Conservation (phyloP, 129 eudicot genomes). For the Apium graveolens region DNA sequence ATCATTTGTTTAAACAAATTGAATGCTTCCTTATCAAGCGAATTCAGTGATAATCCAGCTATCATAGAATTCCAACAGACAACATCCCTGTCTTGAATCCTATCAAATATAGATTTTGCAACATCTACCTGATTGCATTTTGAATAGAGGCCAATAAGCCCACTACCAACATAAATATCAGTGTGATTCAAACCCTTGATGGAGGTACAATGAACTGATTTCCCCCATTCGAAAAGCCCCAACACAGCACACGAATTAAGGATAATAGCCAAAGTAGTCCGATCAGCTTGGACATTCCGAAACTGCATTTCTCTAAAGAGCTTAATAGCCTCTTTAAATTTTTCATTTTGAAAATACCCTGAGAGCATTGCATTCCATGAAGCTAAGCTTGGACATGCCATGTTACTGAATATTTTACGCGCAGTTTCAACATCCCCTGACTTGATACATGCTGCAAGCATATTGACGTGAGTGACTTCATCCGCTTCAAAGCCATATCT, state of each 20-base stretch:
- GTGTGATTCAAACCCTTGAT: slow-evolving; percentile 23
- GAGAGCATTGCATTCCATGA: slow-evolving; percentile 87
- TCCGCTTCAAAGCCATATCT: slow-evolving; percentile 51
- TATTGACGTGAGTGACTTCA: slow-evolving; percentile 59
- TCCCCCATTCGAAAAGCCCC: slow-evolving; percentile 56
- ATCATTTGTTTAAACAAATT: slow-evolving; percentile 49
- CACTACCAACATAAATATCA: slow-evolving; percentile 72
- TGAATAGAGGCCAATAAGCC: slow-evolving; percentile 64
- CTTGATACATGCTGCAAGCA: slow-evolving; percentile 56
- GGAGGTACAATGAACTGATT: slow-evolving; percentile 54
- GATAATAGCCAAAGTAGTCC: slow-evolving; percentile 62
- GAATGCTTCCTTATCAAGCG: slow-evolving; percentile 55
- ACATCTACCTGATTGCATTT: slow-evolving; percentile 41
- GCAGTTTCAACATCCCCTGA: slow-evolving; percentile 50
- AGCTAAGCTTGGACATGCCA: slow-evolving; percentile 45
- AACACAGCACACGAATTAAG: slow-evolving; percentile 58
- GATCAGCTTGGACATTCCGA: slow-evolving; percentile 45
- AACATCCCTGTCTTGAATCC: slow-evolving; percentile 36
- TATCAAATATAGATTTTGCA: slow-evolving; percentile 47
- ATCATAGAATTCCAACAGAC: slow-evolving; percentile 81
- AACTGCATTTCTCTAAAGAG: slow-evolving; percentile 85
- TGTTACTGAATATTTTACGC: slow-evolving; percentile 42
- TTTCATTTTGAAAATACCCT: slow-evolving; percentile 57
- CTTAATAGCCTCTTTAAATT: slow-evolving; percentile 43
- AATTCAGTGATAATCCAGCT: slow-evolving; percentile 59